Evolutionary conservation across 1,284 basidiomycete species (phyloP).

Genomic region (Trichosporon coremiiforme): DNA sequence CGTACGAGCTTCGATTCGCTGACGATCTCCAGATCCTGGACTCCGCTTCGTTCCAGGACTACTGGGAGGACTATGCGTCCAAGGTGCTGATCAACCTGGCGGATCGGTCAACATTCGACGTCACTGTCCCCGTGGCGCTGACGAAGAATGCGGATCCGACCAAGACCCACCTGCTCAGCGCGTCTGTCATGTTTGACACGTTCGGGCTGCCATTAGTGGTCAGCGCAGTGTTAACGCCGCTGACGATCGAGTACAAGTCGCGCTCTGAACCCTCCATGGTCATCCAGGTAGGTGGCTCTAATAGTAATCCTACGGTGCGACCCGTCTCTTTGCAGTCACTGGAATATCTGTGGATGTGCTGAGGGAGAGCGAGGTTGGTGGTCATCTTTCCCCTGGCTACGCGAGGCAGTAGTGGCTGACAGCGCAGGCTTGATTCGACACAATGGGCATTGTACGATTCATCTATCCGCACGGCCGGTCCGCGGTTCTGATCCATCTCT

Average conservation of each 20-base stretch:
- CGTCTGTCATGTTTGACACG: constrained; percentile 29
- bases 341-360: constrained; percentile 16
- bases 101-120: constrained; percentile 28
- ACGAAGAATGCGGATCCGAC: constrained; percentile 16
- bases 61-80: constrained; percentile 30
- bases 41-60: constrained; percentile 27
- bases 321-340: constrained; percentile 23
- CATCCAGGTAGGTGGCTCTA: constrained; percentile 33
- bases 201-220: constrained; percentile 31
- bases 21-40: constrained; percentile 26
- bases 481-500: background rate
- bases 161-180: constrained; percentile 27
- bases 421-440: background rate
- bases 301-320: constrained; percentile 26
- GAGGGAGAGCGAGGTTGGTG: constrained; percentile 13
- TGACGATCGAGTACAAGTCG: constrained; percentile 15
- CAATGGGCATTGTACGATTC: too few species aligned
- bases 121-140: constrained; percentile 21
- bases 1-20: background rate
- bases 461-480: too few species aligned
- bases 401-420: background rate
- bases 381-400: background rate
- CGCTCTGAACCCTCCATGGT: constrained; percentile 23
- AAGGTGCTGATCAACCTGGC: constrained; percentile 30
- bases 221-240: constrained; percentile 27